Evolutionary conservation across 2,329 filamentous ascomycete genomes (phyloP), one percentile per base, ranked within the genome.

Genomic region (Pyrenochaeta sp.): DNA sequence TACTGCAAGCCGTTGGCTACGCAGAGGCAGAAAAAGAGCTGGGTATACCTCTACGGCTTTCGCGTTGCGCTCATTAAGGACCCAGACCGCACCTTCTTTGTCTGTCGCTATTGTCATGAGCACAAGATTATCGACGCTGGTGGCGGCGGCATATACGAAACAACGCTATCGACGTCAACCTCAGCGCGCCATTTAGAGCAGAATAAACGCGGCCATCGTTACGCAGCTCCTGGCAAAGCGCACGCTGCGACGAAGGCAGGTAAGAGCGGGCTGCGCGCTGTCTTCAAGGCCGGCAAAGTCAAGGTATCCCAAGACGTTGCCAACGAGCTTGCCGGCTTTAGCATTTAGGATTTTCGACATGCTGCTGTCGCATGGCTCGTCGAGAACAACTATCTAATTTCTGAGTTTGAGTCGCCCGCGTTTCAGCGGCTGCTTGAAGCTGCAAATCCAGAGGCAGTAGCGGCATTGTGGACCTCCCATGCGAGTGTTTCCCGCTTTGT

Each of bases 11-110:
- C 46, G 18, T 3, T 42, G 27, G n/a, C 15, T 23, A 31, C 49
- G 3, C 42, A 45, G 32, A 51, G 29, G 42, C 41, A 20, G 14
- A 20, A 21, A 15, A 51, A 45, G 21, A 45, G 41, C 42, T 51
- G 23, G 23, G 45, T 51, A 23, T 51, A 45, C 21, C 12, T 10
- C 33, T 35, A 51, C 40, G 35, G 41, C 33, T 51, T 45, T 33
- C 29, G 49, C 20, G 49, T 51, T 31, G 32, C 40, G 30, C 49
- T 51, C 2, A 14, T 39, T 12, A 40, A 18, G 11, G 20, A 51
- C 49, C 32, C 49, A n/a, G 27, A 39, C 14, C n/a, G 17, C 3
- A 21, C 40, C 20, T 51, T 20, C 18, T 51, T 45, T 17, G 27
- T 51, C 33, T 51, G 42, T 12, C n/a, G 20, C 2, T 45, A 33